Conservation (phyloP, 1,284 basidiomycete species). For the Ustilago bromivora region DNA sequence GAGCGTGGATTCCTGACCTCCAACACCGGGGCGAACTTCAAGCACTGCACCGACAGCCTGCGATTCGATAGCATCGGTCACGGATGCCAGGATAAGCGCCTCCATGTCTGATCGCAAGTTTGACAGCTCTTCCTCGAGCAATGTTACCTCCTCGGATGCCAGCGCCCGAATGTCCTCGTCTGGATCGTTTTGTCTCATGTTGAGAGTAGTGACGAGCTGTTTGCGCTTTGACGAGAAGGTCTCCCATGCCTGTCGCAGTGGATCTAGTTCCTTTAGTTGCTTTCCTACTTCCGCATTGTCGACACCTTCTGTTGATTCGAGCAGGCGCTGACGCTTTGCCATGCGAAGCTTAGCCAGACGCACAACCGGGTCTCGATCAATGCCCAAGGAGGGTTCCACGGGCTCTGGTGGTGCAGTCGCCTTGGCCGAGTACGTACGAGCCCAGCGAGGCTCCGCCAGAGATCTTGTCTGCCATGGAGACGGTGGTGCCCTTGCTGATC, state of each 20-base stretch:
- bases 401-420: neutral
- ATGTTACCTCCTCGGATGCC: constrained; percentile 78
- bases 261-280: constrained; percentile 74
- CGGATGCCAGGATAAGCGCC: constrained; percentile 76
- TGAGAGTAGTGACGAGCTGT: constrained; percentile 69
- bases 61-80: constrained; percentile 74
- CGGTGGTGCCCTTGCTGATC: too few species aligned
- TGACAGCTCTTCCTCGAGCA: constrained; percentile 74
- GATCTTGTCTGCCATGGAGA: neutral
- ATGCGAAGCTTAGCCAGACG: constrained; percentile 45
- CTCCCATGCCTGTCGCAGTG: constrained; percentile 74
- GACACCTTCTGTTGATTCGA: constrained; percentile 12
- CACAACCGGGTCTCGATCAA: constrained; percentile 41
- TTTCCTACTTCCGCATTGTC: constrained; percentile 36
- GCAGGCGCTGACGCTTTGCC: constrained; percentile 38
- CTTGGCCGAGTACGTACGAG: constrained; percentile 16
- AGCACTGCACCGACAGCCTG: constrained; percentile 80
- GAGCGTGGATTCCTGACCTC: constrained; percentile 87
- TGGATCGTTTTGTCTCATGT: constrained; percentile 44
- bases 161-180: constrained; percentile 82
- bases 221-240: constrained; percentile 72
- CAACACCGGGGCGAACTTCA: constrained; percentile 92
- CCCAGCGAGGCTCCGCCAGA: neutral
- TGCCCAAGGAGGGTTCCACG: constrained; percentile 17
- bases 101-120: constrained; percentile 76